These are phyloP conservation scores for Jimgerdemannia lactiflua DNA, from an alignment of 192 early-diverging fungal species.

Conservation along the genomic window DNA sequence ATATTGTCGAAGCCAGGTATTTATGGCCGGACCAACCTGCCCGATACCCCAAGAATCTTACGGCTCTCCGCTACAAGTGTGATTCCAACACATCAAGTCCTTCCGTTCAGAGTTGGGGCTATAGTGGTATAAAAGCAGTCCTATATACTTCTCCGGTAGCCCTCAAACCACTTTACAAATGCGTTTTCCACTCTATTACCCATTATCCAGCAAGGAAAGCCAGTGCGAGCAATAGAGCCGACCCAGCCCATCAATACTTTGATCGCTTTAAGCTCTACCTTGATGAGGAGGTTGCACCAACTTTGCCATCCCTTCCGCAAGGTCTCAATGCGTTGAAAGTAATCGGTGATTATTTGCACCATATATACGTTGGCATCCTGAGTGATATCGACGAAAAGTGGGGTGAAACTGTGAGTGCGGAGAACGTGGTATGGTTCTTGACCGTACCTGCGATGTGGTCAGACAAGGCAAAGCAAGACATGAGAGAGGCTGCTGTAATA, in stretches of 20 bases:
- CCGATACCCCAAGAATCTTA: not conserved
- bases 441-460: conserved; percentile 30
- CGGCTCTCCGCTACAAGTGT: not conserved
- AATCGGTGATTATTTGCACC: not conserved
- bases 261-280: conserved; percentile 2
- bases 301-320: not conserved
- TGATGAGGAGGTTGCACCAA: not conserved
- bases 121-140: not conserved
- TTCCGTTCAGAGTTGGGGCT: not conserved
- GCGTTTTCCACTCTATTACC: not conserved
- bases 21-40: not conserved
- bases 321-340: not conserved
- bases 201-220: not conserved
- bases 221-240: not conserved
- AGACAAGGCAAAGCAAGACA: conserved; percentile 31
- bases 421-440: not conserved
- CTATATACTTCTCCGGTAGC: not conserved
- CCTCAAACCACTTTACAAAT: not conserved
- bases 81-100: not conserved
- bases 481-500: conserved; percentile 29
- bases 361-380: not conserved
- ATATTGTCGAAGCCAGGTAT: not conserved
- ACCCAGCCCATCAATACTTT: not conserved
- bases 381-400: not conserved
- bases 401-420: not conserved